Evolutionary conservation across 805 yeast species (phyloP), one percentile per base, ranked within the genome.

Genomic region (Candida vartiovaarae): DNA sequence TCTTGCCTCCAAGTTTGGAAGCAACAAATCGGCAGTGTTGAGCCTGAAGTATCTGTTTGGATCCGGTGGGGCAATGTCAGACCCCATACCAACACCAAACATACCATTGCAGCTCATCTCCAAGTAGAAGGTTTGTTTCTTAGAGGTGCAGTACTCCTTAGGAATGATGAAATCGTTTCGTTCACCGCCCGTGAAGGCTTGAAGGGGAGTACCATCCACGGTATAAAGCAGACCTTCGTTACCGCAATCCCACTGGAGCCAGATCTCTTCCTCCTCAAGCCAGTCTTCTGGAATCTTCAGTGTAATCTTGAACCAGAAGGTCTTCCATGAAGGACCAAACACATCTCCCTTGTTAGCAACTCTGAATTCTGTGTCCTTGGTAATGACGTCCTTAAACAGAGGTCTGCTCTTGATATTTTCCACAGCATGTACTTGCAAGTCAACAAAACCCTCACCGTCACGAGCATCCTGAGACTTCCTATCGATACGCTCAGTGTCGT

Each of bases 301-400:
- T 10, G 71, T 64, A 23, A 91, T 66, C 52, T 78, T 75, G 64
- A 93, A 88, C 99, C 99, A 91, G 51, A 88, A 95, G 1, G 98
- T 84, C 46, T 91, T 82, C 99, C 99, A 91, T 10, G 95, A 84
- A 3, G 99, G 99, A 0, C 98, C 97, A 61, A 85, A 88, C 7
- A 71, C 65, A 52, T 85, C 82, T 24, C 93, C 95, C 51, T 79
- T 80, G 10, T 64, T 61, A n/a, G 86, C 82, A 25, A 69, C 66
- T 51, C 71, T 66, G 71, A 79, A 78, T 24, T 72, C 68, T 3
- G 49, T 45, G 5, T 44, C 38, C 11, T 46, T 39, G 8, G 38
- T 47, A 31, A 57, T 51, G 31, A 71, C 58, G 4, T 57, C 56
- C 24, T 61, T 67, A 51, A 78, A 70, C 38, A 67, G 57, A 0